Base-by-base conservation (phyloP, 441 rosid species). In the Lepidium campestre region DNA sequence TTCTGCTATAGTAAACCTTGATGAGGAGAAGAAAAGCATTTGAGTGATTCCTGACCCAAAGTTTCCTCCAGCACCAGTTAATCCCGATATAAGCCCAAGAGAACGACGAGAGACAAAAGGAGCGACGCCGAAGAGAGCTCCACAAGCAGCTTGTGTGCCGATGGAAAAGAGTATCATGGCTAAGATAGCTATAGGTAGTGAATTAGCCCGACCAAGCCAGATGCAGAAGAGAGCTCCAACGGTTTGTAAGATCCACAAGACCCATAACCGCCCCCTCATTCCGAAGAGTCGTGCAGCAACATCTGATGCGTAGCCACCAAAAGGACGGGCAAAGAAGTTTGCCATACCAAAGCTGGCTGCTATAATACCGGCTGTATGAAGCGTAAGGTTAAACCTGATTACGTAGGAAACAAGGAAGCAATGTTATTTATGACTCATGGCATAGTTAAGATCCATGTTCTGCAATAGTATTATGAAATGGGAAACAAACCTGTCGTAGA, bases 291-390 rank as follows among this genome's bases (percentile, higher is more conserved):
- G 36, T 8, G 81, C 81, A 2, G 83, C 76, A 18, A 25, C 36
- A 57, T 81, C 86, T 0, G 88, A 81, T 4, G 77, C 53, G 13
- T 52, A 78, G 20, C 86, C 84, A 1, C 88, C 88, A 0, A 82
- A 61, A 3, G 88, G 88, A 31, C 84, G 84, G 5, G 85, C 77
- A 3, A 81, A 59, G 35, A 81, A 25, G 60, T 83, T 83, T 3
- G 85, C 85, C 85, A 83, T 81, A 2, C 88, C 85, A 25, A 83
- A 83, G 13, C 78, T 71, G 12, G 88, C 86, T 6, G 86, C 88
- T 44, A 84, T 53, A 42, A 72, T 80, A 62, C 85, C 89, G 4
- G 85, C 82, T 1, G 78, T 78, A 40, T 77, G 89, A 17, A 84
- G 82, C 18, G 77, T 75, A 12, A 80, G 82, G 22, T 76, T 59